phyloP scores from a whole-genome alignment of 2,329 filamentous ascomycete genomes.

The Scytalidium sp. region DNA sequence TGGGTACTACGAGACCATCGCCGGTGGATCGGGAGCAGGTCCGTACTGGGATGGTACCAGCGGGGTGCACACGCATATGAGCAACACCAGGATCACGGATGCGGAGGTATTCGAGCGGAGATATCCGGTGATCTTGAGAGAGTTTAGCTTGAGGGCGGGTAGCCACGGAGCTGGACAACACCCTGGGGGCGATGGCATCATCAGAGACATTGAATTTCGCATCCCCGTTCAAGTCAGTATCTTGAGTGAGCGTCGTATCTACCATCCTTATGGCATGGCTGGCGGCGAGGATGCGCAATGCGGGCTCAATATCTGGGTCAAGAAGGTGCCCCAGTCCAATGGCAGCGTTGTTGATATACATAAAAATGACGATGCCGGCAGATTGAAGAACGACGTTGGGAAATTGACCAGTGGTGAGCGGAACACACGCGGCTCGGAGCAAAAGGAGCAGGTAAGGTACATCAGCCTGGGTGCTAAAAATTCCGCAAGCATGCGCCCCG shows the following conservation, averaged over 20 bases:
- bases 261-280: slow-evolving; percentile 73
- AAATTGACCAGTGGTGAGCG: too few species aligned
- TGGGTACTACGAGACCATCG: slow-evolving; percentile 82
- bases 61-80: slow-evolving; percentile 79
- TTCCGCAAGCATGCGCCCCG: slow-evolving; percentile 9
- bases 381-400: too few species aligned
- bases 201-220: slow-evolving; percentile 75
- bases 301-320: slow-evolving; percentile 80
- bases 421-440: too few species aligned
- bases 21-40: slow-evolving; percentile 70
- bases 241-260: slow-evolving; percentile 70
- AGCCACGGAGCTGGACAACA: slow-evolving; percentile 63
- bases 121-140: slow-evolving; percentile 68
- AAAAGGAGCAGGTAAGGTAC: neutral
- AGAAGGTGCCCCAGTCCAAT: slow-evolving; percentile 3
- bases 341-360: slow-evolving; percentile 1
- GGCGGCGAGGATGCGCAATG: slow-evolving; percentile 74
- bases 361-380: too few species aligned
- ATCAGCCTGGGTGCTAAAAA: slow-evolving; percentile 19
- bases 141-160: slow-evolving; percentile 61
- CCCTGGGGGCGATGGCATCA: slow-evolving; percentile 67
- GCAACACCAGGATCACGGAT: slow-evolving; percentile 79
- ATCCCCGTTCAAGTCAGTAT: slow-evolving; percentile 73
- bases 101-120: slow-evolving; percentile 72
- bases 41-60: slow-evolving; percentile 67